Conservation (phyloP, 2,329 filamentous ascomycete genomes). For the Diplocarpon mali region DNA sequence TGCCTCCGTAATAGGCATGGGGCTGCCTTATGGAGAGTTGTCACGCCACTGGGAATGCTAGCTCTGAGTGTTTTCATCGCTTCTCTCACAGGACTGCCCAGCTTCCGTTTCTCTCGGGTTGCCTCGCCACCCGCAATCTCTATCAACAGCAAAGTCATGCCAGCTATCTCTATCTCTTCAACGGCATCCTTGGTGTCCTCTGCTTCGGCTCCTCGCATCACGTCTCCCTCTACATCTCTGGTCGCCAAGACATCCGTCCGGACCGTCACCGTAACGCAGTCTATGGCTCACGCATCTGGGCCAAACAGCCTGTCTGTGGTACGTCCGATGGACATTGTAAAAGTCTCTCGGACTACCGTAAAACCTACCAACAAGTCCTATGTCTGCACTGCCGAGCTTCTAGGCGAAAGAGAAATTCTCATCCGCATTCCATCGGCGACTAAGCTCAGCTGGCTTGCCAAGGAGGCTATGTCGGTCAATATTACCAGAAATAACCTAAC, state of each 20-base stretch:
- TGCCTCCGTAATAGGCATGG: conserved; percentile 13
- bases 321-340: conserved; percentile 30
- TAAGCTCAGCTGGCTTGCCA: conserved; percentile 44
- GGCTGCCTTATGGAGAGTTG: conserved; percentile 17
- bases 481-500: conserved; percentile 38
- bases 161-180: conserved; percentile 16
- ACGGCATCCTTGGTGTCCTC: conserved; percentile 5
- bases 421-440: conserved; percentile 40
- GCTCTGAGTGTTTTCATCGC: conserved; percentile 7
- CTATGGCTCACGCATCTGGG: conserved; percentile 27
- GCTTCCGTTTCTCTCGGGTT: conserved; percentile 15
- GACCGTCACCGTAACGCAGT: conserved; percentile 26
- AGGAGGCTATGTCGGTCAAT: conserved; percentile 44
- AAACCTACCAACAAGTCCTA: conserved; percentile 21
- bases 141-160: conserved; percentile 25
- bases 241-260: conserved; percentile 22
- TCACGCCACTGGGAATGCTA: conserved; percentile 13
- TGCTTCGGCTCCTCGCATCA: conserved; percentile 9
- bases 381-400: conserved; percentile 36
- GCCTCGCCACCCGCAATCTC: conserved; percentile 22
- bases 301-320: conserved; percentile 31
- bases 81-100: conserved; percentile 15
- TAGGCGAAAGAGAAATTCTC: conserved; percentile 40
- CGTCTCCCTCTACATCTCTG: conserved; percentile 19
- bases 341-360: conserved; percentile 13